A percentile compares a stretch with the other conserved stretches of the same genome.
These are phyloP conservation scores for Lavandula angustifolia DNA, from an alignment of 257 asterid species.

Conservation along the genomic window DNA sequence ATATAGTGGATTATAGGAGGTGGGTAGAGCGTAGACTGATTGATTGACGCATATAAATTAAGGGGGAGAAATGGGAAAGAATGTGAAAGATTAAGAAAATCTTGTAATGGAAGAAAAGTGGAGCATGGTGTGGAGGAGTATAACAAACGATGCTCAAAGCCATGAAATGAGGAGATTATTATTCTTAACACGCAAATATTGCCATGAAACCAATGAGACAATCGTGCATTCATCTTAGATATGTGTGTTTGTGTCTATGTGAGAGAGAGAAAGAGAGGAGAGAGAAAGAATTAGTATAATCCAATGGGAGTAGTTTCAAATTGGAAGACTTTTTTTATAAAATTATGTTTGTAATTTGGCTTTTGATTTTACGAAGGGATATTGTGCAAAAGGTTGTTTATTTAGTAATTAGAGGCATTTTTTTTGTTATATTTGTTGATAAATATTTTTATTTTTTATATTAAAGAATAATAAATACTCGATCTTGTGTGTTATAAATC, in stretches of 20 bases:
- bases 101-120: conserved; percentile 59
- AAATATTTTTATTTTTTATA: too few relatives aligned
- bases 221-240: conserved; percentile 23
- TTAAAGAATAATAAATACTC: too few relatives aligned
- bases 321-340: background rate
- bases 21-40: background rate
- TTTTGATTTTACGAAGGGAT: conserved; percentile 19
- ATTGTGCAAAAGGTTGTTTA: background rate
- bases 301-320: background rate
- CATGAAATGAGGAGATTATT: conserved; percentile 38
- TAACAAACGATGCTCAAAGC: conserved; percentile 40
- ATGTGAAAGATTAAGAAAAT: conserved; percentile 25
- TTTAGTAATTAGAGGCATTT: background rate
- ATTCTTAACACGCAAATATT: conserved; percentile 32
- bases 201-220: conserved; percentile 30
- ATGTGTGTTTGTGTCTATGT: background rate
- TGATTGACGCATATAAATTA: conserved; percentile 3
- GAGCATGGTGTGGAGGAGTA: conserved; percentile 44
- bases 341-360: background rate
- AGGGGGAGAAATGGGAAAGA: conserved; percentile 6
- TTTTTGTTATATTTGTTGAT: background rate
- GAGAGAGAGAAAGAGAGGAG: conserved; percentile 12
- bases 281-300: conserved; percentile 7
- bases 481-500: too few relatives aligned
- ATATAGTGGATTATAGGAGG: background rate